A percentile compares a stretch with the other conserved stretches of the same genome.
These are phyloP conservation scores for Acorus gramineus DNA, from an alignment of 106 monocot species.

Conservation along the genomic window DNA sequence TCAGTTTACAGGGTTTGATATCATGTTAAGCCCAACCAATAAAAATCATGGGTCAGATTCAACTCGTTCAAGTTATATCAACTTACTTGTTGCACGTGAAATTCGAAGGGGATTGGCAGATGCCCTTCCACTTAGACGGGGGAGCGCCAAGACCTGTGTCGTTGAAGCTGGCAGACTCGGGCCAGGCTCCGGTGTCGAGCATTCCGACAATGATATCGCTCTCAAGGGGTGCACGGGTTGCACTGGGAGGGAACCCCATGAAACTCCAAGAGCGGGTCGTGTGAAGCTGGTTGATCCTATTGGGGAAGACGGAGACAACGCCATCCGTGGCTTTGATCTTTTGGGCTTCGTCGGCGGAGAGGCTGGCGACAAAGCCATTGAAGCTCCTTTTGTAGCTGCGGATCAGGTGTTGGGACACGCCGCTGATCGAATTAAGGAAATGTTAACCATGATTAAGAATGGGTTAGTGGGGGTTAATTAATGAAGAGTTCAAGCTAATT, in stretches of 20 bases:
- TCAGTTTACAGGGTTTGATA: too few relatives aligned
- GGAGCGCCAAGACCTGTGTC: constrained; percentile 25
- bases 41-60: too few relatives aligned
- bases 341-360: constrained; percentile 8
- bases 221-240: constrained; percentile 5
- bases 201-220: constrained; percentile 26
- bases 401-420: background rate
- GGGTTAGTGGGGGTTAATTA: background rate
- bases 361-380: constrained; percentile 24
- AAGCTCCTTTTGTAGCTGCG: constrained; percentile 23
- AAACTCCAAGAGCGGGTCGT: constrained; percentile 32
- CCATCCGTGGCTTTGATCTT: constrained; percentile 12
- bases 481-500: background rate
- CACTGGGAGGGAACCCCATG: constrained; percentile 14
- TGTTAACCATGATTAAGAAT: background rate
- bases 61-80: too few relatives aligned
- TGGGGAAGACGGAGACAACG: constrained; percentile 29
- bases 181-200: constrained; percentile 28
- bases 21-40: too few relatives aligned
- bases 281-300: constrained; percentile 10
- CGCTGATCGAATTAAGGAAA: background rate
- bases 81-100: constrained; percentile 37
- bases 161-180: constrained; percentile 20
- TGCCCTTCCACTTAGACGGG: constrained; percentile 28
- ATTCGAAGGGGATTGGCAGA: constrained; percentile 13